A percentile compares a stretch with the other conserved stretches of the same genome.
Conservation (phyloP, 2,329 filamentous ascomycete species). For the Fusarium secorum region DNA sequence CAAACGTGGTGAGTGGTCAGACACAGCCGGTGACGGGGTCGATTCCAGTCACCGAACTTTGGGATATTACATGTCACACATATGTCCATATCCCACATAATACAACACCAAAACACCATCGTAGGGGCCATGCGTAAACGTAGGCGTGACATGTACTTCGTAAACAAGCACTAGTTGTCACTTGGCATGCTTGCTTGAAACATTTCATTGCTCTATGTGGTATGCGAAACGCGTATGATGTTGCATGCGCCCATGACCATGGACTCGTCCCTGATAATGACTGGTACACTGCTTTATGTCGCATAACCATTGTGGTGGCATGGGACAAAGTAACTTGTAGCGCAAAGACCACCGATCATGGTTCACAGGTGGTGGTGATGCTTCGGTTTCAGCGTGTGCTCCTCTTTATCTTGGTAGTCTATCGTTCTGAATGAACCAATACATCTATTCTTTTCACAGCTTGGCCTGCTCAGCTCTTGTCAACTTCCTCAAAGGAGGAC, state of each 20-base stretch:
- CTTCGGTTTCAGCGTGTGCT: fast-evolving
- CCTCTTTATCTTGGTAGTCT: background rate
- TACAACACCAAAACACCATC: conserved; percentile 33
- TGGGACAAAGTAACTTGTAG: too few species aligned
- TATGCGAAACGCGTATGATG: background rate
- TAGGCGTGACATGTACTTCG: conserved; percentile 29
- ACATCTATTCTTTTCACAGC: conserved; percentile 9
- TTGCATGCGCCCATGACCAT: background rate
- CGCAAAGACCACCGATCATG: background rate
- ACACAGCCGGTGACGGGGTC: background rate
- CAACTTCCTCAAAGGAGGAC: conserved; percentile 40
- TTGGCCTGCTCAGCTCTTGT: conserved; percentile 42
- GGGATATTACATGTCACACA: conserved; percentile 30
- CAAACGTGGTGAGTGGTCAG: background rate
- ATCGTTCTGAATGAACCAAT: background rate
- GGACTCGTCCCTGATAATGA: background rate
- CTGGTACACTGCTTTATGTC: background rate
- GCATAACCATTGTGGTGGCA: too few species aligned
- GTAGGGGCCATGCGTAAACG: conserved; percentile 37
- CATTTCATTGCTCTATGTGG: too few species aligned
- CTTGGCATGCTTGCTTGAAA: background rate
- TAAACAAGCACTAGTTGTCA: background rate
- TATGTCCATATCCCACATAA: conserved; percentile 31
- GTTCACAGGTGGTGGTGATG: background rate
- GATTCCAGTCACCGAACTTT: background rate